phyloP scores from a whole-genome alignment of 345 rosid genomes.

The Luvunga scandens region DNA sequence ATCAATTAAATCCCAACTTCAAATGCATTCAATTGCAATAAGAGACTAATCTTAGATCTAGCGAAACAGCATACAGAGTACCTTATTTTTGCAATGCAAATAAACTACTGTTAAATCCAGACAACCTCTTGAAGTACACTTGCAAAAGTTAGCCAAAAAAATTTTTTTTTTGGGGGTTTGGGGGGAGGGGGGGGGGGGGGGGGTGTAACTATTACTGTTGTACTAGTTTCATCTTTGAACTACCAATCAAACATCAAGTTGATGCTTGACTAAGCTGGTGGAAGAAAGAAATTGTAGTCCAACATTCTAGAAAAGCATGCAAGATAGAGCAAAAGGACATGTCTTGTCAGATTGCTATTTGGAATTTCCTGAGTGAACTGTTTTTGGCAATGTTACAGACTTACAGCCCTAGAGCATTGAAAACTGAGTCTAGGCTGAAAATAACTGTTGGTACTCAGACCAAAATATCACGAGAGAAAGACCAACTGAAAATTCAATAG shows the following conservation, averaged over 20 bases:
- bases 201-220: neutral
- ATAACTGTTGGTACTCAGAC: neutral
- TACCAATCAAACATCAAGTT: neutral
- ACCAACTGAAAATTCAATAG: slow-evolving; percentile 8
- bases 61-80: no score
- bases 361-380: neutral
- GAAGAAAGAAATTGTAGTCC: neutral
- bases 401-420: neutral
- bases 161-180: no score
- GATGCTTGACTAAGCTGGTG: neutral
- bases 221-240: neutral
- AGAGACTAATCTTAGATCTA: neutral
- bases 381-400: neutral
- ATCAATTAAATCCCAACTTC: neutral
- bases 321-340: neutral
- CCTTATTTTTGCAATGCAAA: neutral
- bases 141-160: neutral
- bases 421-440: neutral
- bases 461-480: neutral
- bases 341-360: no score
- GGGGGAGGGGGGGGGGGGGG: no score
- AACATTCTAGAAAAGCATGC: neutral
- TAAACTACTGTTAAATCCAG: neutral
- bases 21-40: neutral
- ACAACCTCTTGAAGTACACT: neutral